phyloP scores from a whole-genome alignment of 352 stramenopile genomes.

The Globisporangium acanthophoron region DNA sequence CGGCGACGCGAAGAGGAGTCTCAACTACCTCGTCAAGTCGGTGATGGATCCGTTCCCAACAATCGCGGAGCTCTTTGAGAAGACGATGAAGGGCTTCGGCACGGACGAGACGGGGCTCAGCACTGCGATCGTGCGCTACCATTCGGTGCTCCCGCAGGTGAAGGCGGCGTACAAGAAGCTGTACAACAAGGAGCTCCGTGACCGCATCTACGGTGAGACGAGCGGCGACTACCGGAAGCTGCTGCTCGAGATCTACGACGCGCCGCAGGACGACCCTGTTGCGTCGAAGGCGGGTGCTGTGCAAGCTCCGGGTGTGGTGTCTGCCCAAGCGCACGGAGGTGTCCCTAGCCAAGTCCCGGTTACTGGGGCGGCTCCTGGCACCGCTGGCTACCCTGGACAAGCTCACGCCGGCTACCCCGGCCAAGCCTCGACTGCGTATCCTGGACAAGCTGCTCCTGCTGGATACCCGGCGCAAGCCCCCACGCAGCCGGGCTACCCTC shows the following conservation, averaged over 20 bases:
- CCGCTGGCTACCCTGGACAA: constrained; percentile 22
- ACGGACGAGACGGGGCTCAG: constrained; percentile 57
- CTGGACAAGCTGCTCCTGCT: not conserved
- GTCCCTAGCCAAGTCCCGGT: constrained; percentile 4
- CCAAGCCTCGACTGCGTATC: constrained; percentile 15
- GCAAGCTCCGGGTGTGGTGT: constrained; percentile 9
- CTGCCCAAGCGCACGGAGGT: constrained; percentile 10
- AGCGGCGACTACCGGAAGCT: constrained; percentile 63
- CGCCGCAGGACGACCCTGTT: constrained; percentile 49
- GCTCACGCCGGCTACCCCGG: constrained; percentile 8
- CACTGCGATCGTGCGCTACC: constrained; percentile 54
- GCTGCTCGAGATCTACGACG: constrained; percentile 60
- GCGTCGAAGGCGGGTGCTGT: constrained; percentile 1
- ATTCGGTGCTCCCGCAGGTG: constrained; percentile 44
- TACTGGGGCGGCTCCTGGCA: constrained; percentile 4
- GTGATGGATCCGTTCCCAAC: constrained; percentile 57
- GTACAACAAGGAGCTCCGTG: constrained; percentile 53
- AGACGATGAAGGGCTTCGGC: constrained; percentile 67
- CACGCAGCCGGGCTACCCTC: constrained; percentile 10
- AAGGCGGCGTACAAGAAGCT: constrained; percentile 49
- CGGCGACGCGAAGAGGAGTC: constrained; percentile 63
- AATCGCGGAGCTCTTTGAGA: constrained; percentile 67
- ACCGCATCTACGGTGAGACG: constrained; percentile 52
- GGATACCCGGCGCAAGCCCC: constrained; percentile 13
- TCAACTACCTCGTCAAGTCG: constrained; percentile 51